phyloP scores from a whole-genome alignment of 208 protist genomes.

The Leptomonas seymouri region DNA sequence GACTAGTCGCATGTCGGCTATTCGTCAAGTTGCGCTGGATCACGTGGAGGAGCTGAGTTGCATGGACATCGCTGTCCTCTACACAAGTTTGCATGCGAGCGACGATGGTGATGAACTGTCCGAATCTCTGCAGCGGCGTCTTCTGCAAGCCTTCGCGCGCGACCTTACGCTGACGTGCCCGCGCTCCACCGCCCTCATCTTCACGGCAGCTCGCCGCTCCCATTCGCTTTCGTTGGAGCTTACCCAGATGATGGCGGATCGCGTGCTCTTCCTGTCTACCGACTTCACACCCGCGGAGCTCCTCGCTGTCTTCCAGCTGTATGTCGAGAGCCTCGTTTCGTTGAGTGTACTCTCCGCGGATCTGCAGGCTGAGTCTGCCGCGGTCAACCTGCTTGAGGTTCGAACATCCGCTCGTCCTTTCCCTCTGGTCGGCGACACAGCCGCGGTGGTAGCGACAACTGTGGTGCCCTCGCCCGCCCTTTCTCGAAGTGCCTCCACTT shows the following conservation, averaged over 20 bases:
- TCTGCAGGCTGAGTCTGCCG: constrained; percentile 10
- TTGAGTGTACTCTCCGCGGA: constrained; percentile 35
- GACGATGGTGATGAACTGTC: constrained; percentile 2
- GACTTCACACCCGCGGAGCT: constrained; percentile 84
- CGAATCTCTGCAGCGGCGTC: constrained; percentile 27
- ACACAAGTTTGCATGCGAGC: constrained; percentile 41
- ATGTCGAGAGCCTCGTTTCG: constrained; percentile 54
- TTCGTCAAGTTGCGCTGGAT: constrained; percentile 29
- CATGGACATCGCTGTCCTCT: constrained; percentile 81
- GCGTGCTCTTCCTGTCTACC: constrained; percentile 76
- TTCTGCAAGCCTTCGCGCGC: constrained; percentile 45
- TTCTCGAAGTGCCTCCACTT: neutral
- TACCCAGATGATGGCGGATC: constrained; percentile 58
- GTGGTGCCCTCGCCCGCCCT: neutral
- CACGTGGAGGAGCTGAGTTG: constrained; percentile 42
- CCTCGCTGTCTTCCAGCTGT: constrained; percentile 70
- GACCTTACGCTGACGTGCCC: constrained; percentile 50
- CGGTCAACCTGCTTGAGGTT: neutral
- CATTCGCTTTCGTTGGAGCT: constrained; percentile 36
- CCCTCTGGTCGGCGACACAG: neutral
- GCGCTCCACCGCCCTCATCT: constrained; percentile 74
- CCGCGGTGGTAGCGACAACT: neutral
- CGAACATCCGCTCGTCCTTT: neutral
- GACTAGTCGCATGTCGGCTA: constrained; percentile 20
- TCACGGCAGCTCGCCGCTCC: constrained; percentile 41